A percentile compares a stretch with the other conserved stretches of the same genome.
Conservation (phyloP, 768 basidiomycete genomes). For the Vishniacozyma victoriae region DNA sequence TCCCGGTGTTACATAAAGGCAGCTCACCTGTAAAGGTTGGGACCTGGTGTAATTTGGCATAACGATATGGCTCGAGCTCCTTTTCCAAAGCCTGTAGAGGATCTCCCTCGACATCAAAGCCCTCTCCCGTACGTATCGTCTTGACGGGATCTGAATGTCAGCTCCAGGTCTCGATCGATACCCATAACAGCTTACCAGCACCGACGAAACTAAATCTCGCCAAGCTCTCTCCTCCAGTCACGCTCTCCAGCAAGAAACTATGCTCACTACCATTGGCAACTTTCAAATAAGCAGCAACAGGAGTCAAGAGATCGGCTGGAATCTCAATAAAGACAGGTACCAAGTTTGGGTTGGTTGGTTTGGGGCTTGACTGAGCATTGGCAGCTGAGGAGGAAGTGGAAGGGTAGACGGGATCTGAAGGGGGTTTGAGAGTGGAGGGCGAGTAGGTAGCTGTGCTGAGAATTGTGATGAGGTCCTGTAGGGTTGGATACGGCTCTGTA, state of each 20-base stretch:
- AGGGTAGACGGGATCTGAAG: conserved; percentile 19
- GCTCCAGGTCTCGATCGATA: neutral
- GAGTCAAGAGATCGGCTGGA: conserved; percentile 92
- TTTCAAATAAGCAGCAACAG: conserved; percentile 91
- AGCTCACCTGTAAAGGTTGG: conserved; percentile 72
- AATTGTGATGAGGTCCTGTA: conserved; percentile 23
- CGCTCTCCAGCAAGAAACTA: conserved; percentile 90
- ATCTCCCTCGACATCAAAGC: conserved; percentile 76
- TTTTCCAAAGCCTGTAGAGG: conserved; percentile 77
- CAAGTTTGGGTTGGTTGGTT: conserved; percentile 55
- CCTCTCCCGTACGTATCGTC: conserved; percentile 79
- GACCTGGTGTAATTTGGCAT: conserved; percentile 83
- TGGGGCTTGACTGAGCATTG: neutral
- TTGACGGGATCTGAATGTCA: conserved; percentile 76
- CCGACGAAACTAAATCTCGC: conserved; percentile 96
- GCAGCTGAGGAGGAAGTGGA: conserved; percentile 15
- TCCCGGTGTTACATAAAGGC: neutral
- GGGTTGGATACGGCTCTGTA: conserved; percentile 14
- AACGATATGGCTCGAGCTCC: conserved; percentile 78
- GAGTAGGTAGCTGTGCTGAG: conserved; percentile 20
- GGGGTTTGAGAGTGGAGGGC: conserved; percentile 30
- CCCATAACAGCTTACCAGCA: conserved; percentile 58
- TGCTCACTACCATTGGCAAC: conserved; percentile 87
- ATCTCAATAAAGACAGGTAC: conserved; percentile 87
- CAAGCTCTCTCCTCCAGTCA: conserved; percentile 80